These are phyloP conservation scores for Cercospora janseana DNA, from an alignment of 2,329 filamentous ascomycete genomes.

Conservation along the genomic window DNA sequence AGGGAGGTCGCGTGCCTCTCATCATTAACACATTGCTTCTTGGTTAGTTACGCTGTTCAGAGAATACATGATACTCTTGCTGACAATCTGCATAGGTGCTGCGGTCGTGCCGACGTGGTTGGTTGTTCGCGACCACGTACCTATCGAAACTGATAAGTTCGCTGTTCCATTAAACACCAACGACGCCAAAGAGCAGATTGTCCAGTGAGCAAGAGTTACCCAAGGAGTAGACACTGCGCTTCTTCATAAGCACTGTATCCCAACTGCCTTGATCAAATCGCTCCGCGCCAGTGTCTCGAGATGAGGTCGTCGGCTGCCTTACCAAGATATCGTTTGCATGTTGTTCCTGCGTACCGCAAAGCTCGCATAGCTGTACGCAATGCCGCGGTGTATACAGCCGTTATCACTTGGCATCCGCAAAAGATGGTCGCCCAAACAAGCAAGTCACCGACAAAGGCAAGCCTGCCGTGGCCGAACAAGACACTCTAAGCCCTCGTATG, in stretches of 20 bases:
- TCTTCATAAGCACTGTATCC: no score
- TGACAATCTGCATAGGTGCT: constrained; percentile 20
- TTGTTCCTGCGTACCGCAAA: not conserved
- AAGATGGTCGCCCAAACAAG: not conserved
- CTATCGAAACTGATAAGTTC: constrained; percentile 22
- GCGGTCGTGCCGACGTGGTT: constrained; percentile 37
- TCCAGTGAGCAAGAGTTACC: constrained; percentile 2
- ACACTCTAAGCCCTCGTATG: not conserved
- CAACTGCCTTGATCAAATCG: no score
- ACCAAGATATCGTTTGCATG: no score
- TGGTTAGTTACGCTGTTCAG: constrained; percentile 13
- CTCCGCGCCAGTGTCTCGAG: no score
- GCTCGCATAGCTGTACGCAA: not conserved
- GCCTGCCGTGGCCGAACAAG: not conserved
- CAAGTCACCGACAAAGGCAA: not conserved
- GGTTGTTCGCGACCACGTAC: constrained; percentile 35
- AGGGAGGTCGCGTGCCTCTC: constrained; percentile 45
- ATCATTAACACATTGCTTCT: constrained; percentile 41
- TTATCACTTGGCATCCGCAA: constrained; percentile 11
- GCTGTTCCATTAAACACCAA: not conserved
- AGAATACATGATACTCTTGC: not conserved
- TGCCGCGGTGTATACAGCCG: not conserved
- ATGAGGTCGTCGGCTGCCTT: no score
- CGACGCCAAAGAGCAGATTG: not conserved
- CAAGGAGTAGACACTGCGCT: not conserved